A percentile compares a stretch with the other conserved stretches of the same genome.
phyloP scores from a whole-genome alignment of 2,329 filamentous ascomycete genomes.

The Meredithiella fracta region DNA sequence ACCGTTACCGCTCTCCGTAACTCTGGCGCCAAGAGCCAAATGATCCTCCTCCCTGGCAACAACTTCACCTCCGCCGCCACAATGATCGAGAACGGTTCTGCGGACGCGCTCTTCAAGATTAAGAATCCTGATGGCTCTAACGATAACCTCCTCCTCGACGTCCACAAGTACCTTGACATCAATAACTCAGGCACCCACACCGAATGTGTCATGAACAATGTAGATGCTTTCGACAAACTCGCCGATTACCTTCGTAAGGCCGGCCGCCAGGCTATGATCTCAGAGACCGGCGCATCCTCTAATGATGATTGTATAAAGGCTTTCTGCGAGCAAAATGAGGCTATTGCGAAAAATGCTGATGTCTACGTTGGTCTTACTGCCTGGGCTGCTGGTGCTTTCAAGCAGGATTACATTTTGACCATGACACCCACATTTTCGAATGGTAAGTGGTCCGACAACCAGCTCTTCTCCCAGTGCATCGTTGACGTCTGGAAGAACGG shows the following conservation, averaged over 20 bases:
- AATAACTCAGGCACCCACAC: conserved; percentile 37
- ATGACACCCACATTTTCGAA: conserved; percentile 25
- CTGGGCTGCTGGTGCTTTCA: conserved; percentile 31
- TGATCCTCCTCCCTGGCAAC: conserved; percentile 48
- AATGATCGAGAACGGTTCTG: conserved; percentile 33
- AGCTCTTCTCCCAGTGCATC: conserved; percentile 18
- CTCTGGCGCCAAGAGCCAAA: conserved; percentile 44
- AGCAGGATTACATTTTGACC: conserved; percentile 26
- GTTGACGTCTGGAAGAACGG: conserved; percentile 16
- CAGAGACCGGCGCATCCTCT: conserved; percentile 30
- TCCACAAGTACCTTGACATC: conserved; percentile 44
- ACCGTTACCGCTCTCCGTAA: conserved; percentile 49
- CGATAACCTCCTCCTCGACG: conserved; percentile 38
- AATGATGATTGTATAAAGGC: conserved; percentile 25
- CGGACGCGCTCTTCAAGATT: conserved; percentile 33
- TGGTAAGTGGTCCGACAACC: conserved; percentile 13
- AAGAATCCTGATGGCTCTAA: conserved; percentile 43
- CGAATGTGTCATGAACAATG: conserved; percentile 37
- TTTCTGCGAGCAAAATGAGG: conserved; percentile 31
- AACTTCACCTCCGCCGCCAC: conserved; percentile 37
- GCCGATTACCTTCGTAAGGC: conserved; percentile 29
- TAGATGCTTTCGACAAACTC: conserved; percentile 30
- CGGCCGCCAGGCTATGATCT: conserved; percentile 29
- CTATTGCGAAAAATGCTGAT: conserved; percentile 30
- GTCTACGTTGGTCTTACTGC: conserved; percentile 31